These are phyloP conservation scores for Cystobasidiaceae sp. DNA, from an alignment of 1,284 basidiomycete genomes.

Conservation along the genomic window DNA sequence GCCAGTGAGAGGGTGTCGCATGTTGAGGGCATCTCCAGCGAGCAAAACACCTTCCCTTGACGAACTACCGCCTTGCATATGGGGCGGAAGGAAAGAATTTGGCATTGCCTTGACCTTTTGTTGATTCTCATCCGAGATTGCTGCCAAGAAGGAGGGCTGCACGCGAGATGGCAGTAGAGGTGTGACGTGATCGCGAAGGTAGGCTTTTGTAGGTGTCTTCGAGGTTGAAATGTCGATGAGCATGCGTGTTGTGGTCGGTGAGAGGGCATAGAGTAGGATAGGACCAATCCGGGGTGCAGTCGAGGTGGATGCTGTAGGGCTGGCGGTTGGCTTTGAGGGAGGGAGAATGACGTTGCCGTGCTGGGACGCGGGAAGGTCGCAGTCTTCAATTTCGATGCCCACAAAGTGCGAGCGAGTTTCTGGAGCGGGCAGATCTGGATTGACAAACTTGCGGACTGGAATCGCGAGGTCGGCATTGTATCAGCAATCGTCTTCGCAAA, in stretches of 20 bases:
- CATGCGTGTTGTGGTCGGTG: constrained; percentile 71
- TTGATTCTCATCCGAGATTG: constrained; percentile 53
- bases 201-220: constrained; percentile 50
- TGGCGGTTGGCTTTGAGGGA: constrained; percentile 13
- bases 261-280: constrained; percentile 84
- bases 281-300: constrained; percentile 59
- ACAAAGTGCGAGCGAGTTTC: constrained; percentile 71
- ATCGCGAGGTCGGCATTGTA: neutral
- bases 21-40: constrained; percentile 96
- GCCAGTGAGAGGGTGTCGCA: constrained; percentile 96
- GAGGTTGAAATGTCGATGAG: constrained; percentile 54
- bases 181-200: constrained; percentile 65
- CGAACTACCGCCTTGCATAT: constrained; percentile 61
- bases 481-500: neutral
- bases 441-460: constrained; percentile 51
- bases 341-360: constrained; percentile 78
- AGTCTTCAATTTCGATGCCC: constrained; percentile 70
- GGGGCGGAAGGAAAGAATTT: constrained; percentile 85
- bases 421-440: constrained; percentile 51
- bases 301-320: neutral
- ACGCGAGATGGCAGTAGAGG: constrained; percentile 71
- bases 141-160: constrained; percentile 58
- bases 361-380: constrained; percentile 68
- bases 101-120: constrained; percentile 67
- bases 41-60: constrained; percentile 68